Evolutionary conservation across 805 yeast genomes (phyloP).

Genomic region (Wickerhamomyces ciferrii): DNA sequence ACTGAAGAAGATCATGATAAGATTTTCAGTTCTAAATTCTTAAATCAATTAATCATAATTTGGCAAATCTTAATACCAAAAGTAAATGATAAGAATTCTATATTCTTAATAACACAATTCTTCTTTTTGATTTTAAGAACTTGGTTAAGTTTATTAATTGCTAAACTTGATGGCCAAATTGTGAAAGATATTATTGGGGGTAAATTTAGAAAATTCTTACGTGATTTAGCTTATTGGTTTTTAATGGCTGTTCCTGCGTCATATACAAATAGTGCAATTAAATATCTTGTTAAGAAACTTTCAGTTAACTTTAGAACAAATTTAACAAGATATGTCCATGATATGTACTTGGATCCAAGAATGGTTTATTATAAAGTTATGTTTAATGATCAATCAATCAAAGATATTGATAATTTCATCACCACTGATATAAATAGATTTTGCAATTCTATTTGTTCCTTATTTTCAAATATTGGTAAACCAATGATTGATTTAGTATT

Average conservation of each 20-base stretch:
- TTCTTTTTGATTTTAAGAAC: slow-evolving; percentile 75
- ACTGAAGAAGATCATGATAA: slow-evolving; percentile 17
- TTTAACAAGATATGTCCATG: slow-evolving; percentile 82
- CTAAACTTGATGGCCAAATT: slow-evolving; percentile 87
- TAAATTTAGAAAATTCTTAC: slow-evolving; percentile 63
- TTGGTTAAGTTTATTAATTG: slow-evolving; percentile 79
- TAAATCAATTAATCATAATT: slow-evolving; percentile 67
- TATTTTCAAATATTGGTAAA: slow-evolving; percentile 86
- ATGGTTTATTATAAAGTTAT: slow-evolving; percentile 80
- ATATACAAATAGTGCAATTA: slow-evolving; percentile 86
- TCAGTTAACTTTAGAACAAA: slow-evolving; percentile 82
- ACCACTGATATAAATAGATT: slow-evolving; percentile 81
- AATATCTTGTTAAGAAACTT: slow-evolving; percentile 68
- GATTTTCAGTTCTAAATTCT: slow-evolving; percentile 53
- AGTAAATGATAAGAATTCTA: slow-evolving; percentile 59
- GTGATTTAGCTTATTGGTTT: slow-evolving; percentile 84
- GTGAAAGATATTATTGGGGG: slow-evolving; percentile 86
- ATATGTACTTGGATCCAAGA: slow-evolving; percentile 74
- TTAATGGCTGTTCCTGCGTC: slow-evolving; percentile 90
- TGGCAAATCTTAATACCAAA: slow-evolving; percentile 83
- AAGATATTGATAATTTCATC: slow-evolving; percentile 75
- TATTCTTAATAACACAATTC: slow-evolving; percentile 64
- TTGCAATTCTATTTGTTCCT: slow-evolving; percentile 73
- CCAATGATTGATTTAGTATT: slow-evolving; percentile 84
- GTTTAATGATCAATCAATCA: slow-evolving; percentile 39